phyloP scores from a whole-genome alignment of 139 green algal genomes.

The Prasinococcaceae sp. region DNA sequence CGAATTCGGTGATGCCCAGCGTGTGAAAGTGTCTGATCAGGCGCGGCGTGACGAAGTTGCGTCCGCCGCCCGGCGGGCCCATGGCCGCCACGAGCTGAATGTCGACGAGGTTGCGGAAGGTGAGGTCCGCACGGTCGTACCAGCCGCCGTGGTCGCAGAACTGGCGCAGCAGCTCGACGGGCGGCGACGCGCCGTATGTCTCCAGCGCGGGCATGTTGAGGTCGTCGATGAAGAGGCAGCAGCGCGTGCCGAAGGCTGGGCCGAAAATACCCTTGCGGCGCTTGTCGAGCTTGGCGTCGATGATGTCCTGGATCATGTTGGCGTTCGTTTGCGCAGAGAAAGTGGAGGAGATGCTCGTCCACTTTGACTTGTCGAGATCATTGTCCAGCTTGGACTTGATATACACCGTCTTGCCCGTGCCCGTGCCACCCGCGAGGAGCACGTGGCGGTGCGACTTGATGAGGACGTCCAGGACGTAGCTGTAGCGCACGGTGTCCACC shows the following conservation, averaged over 20 bases:
- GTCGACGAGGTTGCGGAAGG: slow-evolving; percentile 26
- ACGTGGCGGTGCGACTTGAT: slow-evolving; percentile 18
- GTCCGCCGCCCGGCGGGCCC: slow-evolving; percentile 28
- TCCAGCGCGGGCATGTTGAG: slow-evolving; percentile 35
- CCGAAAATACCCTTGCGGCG: slow-evolving; percentile 29
- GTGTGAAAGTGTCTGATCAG: slow-evolving; percentile 27
- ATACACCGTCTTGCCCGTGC: slow-evolving; percentile 60
- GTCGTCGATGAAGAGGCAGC: slow-evolving; percentile 30
- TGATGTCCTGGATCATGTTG: slow-evolving; percentile 62
- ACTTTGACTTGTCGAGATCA: slow-evolving; percentile 35
- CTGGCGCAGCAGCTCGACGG: slow-evolving; percentile 33
- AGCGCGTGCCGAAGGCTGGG: slow-evolving; percentile 16
- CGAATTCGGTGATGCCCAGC: slow-evolving; percentile 27
- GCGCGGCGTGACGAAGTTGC: slow-evolving; percentile 26
- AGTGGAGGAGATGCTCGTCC: slow-evolving; percentile 43
- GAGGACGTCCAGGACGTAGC: slow-evolving; percentile 32
- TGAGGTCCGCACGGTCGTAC: slow-evolving; percentile 27
- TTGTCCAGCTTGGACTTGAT: slow-evolving; percentile 32
- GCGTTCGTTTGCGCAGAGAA: slow-evolving; percentile 58
- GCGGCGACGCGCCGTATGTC: slow-evolving; percentile 29
- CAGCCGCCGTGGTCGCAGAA: slow-evolving; percentile 29
- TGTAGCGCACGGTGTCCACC: slow-evolving; percentile 49
- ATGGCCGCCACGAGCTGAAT: slow-evolving; percentile 24
- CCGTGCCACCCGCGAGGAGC: slow-evolving; percentile 29
- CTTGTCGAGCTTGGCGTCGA: slow-evolving; percentile 41